Base-by-base conservation (phyloP, 2,329 filamentous ascomycete species). In the Zalaria obscura region DNA sequence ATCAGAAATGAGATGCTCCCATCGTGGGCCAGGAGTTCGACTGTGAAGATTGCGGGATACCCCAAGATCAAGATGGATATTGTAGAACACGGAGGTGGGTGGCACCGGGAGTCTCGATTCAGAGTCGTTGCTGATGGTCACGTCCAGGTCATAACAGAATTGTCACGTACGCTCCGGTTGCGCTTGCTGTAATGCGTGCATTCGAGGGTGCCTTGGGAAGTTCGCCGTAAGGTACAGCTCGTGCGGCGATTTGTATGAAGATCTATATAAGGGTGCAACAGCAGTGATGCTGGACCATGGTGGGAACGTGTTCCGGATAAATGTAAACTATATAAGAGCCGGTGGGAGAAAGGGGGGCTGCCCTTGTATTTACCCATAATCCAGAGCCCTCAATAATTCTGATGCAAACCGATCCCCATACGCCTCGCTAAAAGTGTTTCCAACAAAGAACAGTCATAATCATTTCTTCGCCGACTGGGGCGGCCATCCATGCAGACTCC, bases 121-220 rank as follows among this genome's bases (percentile, higher is more conserved):
- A 36, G n/a, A 27, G 4, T 10, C 6, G 5, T 35, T 25, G 4
- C 25, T 11, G n/a, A 27, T 32, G 11, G 27, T 35, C 27, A 5
- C 18, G 18, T 39, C 39, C 40, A 83, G 79, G 76, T 4, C 83
- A 88, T 55, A 86, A 85, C 54, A 65, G 73, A 39, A 69, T 87
- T 33, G 71, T 83, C 56, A 73, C 73, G 5, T 81, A 75, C 53
- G 70, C 77, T 1, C 70, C 77, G 3, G 73, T 85, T 10, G 58
- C 72, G 5, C 60, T 82, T 33, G 80, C 79, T 2, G 69, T 83
- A 1, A 69, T 79, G 65, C 70, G 78, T 45, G 74, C 74, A 1
- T 85, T 85, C 57, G 73, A 72, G 31, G 48, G 52, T 5, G 28
- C 38, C 18, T 40, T 27, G 10, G 18, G 3, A n/a, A 39, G 27